Evolutionary conservation across 345 rosid genomes (phyloP).

Genomic region (Salix dunnii): DNA sequence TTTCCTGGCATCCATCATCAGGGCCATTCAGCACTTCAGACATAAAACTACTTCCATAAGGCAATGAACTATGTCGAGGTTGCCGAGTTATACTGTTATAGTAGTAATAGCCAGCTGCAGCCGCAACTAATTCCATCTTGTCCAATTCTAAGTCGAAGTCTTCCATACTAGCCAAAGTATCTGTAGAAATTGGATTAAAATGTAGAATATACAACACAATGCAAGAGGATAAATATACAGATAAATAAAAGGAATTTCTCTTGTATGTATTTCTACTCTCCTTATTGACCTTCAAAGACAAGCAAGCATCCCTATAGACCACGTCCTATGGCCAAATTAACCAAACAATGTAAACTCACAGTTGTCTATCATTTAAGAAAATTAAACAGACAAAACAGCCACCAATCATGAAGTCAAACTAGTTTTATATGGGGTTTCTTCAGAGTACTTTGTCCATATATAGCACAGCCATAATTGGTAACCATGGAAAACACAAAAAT

Average conservation of each 20-base stretch:
- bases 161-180: constrained; percentile 41
- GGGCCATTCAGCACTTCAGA: constrained; percentile 49
- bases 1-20: constrained; percentile 52
- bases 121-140: constrained; percentile 80
- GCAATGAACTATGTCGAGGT: constrained; percentile 32
- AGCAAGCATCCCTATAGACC: not conserved
- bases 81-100: constrained; percentile 44
- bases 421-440: constrained; percentile 17
- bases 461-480: constrained; percentile 1
- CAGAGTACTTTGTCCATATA: constrained; percentile 2
- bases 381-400: constrained; percentile 13
- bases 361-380: constrained; percentile 2
- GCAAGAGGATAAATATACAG: not conserved
- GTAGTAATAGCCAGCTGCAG: constrained; percentile 66
- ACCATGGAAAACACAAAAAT: constrained; percentile 12
- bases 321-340: not conserved
- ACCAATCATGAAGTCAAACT: constrained; percentile 16
- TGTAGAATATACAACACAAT: constrained; percentile 9
- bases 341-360: not conserved
- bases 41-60: constrained; percentile 45
- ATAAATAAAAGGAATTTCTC: not conserved
- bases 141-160: constrained; percentile 67
- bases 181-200: constrained; percentile 47
- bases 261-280: not conserved
- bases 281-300: not conserved